Base-by-base conservation (phyloP, 768 basidiomycete species). In the Coprinopsis marcescibilis region DNA sequence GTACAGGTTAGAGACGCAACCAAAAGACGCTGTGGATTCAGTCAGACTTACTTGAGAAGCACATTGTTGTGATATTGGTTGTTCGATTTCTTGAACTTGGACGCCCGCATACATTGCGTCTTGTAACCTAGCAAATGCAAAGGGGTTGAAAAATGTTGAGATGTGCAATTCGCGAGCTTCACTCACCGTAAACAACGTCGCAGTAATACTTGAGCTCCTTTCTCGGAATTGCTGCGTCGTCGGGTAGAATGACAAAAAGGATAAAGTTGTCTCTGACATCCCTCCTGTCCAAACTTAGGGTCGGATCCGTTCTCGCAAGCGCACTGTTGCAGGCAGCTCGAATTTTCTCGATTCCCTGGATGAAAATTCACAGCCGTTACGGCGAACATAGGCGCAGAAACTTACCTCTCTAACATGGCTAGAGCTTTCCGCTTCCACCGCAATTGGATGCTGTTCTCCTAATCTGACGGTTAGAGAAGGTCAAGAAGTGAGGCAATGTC, bases 1-100 rank as follows among this genome's bases (percentile, higher is more conserved):
- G 17, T n/a, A n/a, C 13, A 7, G 40, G 25, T 23, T 35, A 25
- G 35, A 14, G 45, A 15, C 40, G 17, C 30, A 14, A 8, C 19
- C 29, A 1, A 25, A n/a, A 20, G 7, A 4, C n/a, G n/a, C n/a
- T n/a, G n/a, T n/a, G n/a, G 17, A 43, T 44, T 15, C 7, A 21
- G 24, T 5, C 23, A 10, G 14, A 49, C 66, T 37, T 37, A 75
- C 76, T 81, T 81, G 4, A 82, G 57, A 0, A 72, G 72, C 3
- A 80, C 65, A 43, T 81, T 84, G 40, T 77, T 79, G 54, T 62
- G 71, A 45, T 83, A 81, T 36, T 80, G 77, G 25, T 73, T 67
- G 15, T 70, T 69, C 1, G 52, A 58, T 7, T 30, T 36, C 32
- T 44, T 43, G n/a, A 44, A 7, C 15, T 49, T 49, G 5, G 19